Evolutionary conservation across 176 grass and related monocot genomes (phyloP), one percentile per base, ranked within the genome.

Genomic region (Carex scoparia): DNA sequence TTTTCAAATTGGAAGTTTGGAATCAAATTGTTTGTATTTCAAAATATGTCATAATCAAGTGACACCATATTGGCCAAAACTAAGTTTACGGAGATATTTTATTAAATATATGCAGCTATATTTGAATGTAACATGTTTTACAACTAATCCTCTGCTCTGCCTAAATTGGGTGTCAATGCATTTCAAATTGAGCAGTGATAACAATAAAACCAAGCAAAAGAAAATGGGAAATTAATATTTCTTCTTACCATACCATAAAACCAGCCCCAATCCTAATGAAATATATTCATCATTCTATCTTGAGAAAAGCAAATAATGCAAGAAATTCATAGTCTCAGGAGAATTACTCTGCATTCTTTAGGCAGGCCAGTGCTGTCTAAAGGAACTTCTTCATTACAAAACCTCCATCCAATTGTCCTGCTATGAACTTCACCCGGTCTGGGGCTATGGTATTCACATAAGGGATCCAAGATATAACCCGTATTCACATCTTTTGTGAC

Each of bases 341-440:
- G 10, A n/a, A 63, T 66, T 66, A 65, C 15, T 55, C 60, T 53
- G 61, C 73, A 86, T 10, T 86, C 60, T n/a, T 58, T 2, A 66
- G 35, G 23, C 18, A 78, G 5, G 40, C 38, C 27, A 2, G 74
- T 58, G 13, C n/a, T 78, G 14, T n/a, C 6, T 61, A 85, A 61
- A 85, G 66, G 15, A 14, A 76, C 40, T 74, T 0, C 23, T 23
- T 81, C 54, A 9, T 81, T 42, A 28, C 30, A 61, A 12, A 9
- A 8, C 33, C 33, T 19, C 37, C 2, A 31, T 65, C 35, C 10
- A 82, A 46, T 33, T 79, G 0, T 69, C 32, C 30, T 35, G 10
- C 23, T 51, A 15, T 2, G 72, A 31, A 54, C 14, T 31, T 30
- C 4, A 14, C n/a, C 72, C 1, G 10, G 46, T 31, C 23, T 76